Base-by-base conservation (phyloP, 306 rosid genomes). In the Sicyos edulis region DNA sequence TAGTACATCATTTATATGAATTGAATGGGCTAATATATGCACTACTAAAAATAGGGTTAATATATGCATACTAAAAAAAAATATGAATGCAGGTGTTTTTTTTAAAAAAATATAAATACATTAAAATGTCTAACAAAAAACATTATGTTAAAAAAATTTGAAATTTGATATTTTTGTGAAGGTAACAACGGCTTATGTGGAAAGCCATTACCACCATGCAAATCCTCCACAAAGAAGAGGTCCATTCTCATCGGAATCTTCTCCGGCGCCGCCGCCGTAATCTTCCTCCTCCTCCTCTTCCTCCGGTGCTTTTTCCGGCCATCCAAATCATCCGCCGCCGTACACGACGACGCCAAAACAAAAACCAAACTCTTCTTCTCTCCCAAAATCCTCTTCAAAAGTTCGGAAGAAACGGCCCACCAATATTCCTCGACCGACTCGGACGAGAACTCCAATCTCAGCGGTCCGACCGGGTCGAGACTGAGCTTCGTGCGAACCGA, bases 171-270 rank as follows among this genome's bases (percentile, higher is more conserved):
- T 53, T 73, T 73, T 75, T 82, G 21, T 26, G 0, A 7, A 92
- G 99, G 92, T 9, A 87, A 91, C 80, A 11, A 32, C 14, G 92
- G 57, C 20, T 68, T 93, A 44, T 93, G 98, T 52, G 98, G 95
- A 77, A 74, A 40, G 66, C 95, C 96, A 59, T 77, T 93, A 34
- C 57, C 9, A 8, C 83, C 76, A 13, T 90, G 98, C 87, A 77
- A 44, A 44, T 20, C 54, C 50, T 13, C 84, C 68, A 26, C 69
- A 53, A 82, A 68, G 68, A 83, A 87, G 26, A 54, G 13, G 45
- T 14, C 22, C 60, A 56, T 70, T 4, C 72, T 81, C 52, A 14
- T 83, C 50, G 76, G 52, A 20, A 72, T 66, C 26, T 26, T 81
- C 55, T 2, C 75, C 56, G 85, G 81, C 29, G 52, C 82, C 44